A percentile compares a stretch with the other conserved stretches of the same genome.
Conservation (phyloP, 169 alveolate species). For the Babesia sp. region DNA sequence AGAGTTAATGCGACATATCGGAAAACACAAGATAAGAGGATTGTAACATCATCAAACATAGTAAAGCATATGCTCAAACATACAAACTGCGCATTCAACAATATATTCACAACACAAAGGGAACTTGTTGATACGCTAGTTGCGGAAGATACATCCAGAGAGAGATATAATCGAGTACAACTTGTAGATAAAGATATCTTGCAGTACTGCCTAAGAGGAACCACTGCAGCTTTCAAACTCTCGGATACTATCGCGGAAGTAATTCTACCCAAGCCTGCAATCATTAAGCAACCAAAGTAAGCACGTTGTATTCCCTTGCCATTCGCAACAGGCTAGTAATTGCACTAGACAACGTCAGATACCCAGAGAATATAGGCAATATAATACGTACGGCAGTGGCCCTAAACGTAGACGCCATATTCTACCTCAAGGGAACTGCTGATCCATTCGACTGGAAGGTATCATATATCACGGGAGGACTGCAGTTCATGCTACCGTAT, state of each 20-base stretch:
- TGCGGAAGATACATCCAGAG: neutral
- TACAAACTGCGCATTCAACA: slow-evolving; percentile 27
- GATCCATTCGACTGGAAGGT: slow-evolving; percentile 79
- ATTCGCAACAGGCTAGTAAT: slow-evolving; percentile 43
- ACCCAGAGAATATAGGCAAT: slow-evolving; percentile 74
- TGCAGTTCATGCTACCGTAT: slow-evolving; percentile 71
- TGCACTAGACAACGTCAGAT: slow-evolving; percentile 74
- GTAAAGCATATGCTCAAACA: slow-evolving; percentile 47
- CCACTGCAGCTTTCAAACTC: slow-evolving; percentile 16
- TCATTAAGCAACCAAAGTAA: slow-evolving; percentile 32
- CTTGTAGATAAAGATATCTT: slow-evolving; percentile 32
- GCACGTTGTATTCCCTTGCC: neutral
- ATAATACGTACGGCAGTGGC: slow-evolving; percentile 70
- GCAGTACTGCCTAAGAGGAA: slow-evolving; percentile 51
- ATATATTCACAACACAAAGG: slow-evolving; percentile 32
- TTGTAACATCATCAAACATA: slow-evolving; percentile 29
- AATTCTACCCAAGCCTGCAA: slow-evolving; percentile 20
- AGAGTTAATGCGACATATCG: slow-evolving; percentile 51
- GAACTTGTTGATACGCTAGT: slow-evolving; percentile 29
- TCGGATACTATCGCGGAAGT: slow-evolving; percentile 60
- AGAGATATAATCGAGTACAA: slow-evolving; percentile 39
- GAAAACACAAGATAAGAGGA: slow-evolving; percentile 15
- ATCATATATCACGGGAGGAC: slow-evolving; percentile 70
- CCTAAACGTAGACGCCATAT: slow-evolving; percentile 69
- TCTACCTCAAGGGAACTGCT: slow-evolving; percentile 70